Conservation (phyloP, 495 filamentous ascomycete species). For the Pyrenula aspistea region DNA sequence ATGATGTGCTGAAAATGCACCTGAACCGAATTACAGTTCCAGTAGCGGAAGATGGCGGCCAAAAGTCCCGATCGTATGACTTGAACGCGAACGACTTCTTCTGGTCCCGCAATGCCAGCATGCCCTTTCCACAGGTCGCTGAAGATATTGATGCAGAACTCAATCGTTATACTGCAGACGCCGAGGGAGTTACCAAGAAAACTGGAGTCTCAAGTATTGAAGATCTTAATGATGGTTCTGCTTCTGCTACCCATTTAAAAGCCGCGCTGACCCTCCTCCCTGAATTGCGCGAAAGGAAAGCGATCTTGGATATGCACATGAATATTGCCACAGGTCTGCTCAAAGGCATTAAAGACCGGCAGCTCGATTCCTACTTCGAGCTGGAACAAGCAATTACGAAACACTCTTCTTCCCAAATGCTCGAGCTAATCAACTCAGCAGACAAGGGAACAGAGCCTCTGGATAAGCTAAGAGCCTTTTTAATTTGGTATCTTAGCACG, state of each 20-base stretch:
- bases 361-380: constrained; percentile 93
- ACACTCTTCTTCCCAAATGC: constrained; percentile 78
- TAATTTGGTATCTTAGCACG: constrained; percentile 96
- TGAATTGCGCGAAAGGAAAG: constrained; percentile 85
- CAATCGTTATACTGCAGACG: constrained; percentile 90
- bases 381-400: constrained; percentile 90
- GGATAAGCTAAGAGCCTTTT: constrained; percentile 86
- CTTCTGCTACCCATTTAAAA: constrained; percentile 88
- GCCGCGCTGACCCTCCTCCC: constrained; percentile 87
- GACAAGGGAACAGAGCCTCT: constrained; percentile 72
- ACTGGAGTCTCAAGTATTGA: constrained; percentile 89
- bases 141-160: constrained; percentile 92
- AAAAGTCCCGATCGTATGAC: constrained; percentile 83
- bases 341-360: constrained; percentile 84
- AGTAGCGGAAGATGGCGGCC: constrained; percentile 59
- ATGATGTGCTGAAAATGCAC: constrained; percentile 88
- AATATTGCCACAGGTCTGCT: constrained; percentile 83
- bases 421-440: constrained; percentile 73
- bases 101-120: constrained; percentile 87
- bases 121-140: constrained; percentile 91
- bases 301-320: constrained; percentile 96
- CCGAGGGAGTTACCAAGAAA: constrained; percentile 86
- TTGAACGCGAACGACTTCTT: constrained; percentile 90
- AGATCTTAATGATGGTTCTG: constrained; percentile 77
- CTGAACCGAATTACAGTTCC: constrained; percentile 96